phyloP scores from a whole-genome alignment of 1,284 basidiomycete genomes.

The Farysia itapuensis region DNA sequence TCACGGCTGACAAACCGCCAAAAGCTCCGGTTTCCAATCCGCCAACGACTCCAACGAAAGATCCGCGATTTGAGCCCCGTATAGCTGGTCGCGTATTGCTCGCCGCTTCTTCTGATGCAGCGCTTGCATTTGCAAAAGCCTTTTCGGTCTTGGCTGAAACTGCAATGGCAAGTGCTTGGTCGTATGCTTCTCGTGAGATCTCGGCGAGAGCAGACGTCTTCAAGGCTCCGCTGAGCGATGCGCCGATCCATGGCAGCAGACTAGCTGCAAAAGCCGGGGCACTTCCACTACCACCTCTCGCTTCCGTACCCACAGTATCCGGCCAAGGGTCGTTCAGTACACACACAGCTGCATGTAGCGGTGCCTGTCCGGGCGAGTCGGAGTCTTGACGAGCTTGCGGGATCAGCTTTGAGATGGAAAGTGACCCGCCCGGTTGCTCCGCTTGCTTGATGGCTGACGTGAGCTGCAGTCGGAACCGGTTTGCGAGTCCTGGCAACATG shows the following conservation, averaged over 20 bases:
- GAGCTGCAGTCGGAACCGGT: conserved; percentile 77
- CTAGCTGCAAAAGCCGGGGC: conserved; percentile 81
- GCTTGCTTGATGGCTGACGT: conserved; percentile 64
- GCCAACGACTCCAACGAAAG: conserved; percentile 44
- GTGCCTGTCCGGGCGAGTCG: no score
- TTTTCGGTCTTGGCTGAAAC: not conserved
- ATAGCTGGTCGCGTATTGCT: conserved; percentile 6
- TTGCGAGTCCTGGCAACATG: conserved; percentile 88
- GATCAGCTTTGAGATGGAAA: conserved; percentile 18
- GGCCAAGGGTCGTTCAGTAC: conserved; percentile 36
- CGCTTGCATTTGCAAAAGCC: not conserved
- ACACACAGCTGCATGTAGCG: conserved; percentile 4
- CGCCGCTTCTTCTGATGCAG: not conserved
- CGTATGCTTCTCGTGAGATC: conserved; percentile 30
- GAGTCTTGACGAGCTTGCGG: not conserved
- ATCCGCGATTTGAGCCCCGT: conserved; percentile 25
- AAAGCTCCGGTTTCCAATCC: conserved; percentile 45
- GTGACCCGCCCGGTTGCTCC: conserved; percentile 9
- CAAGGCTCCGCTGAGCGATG: conserved; percentile 75
- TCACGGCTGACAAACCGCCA: conserved; percentile 40
- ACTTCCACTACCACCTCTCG: conserved; percentile 65
- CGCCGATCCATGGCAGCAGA: conserved; percentile 85
- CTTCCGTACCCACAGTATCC: conserved; percentile 2
- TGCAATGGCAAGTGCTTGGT: conserved; percentile 11
- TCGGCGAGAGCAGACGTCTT: conserved; percentile 23